Conservation (phyloP, 768 basidiomycete genomes). For the Ephemerocybe angulata region DNA sequence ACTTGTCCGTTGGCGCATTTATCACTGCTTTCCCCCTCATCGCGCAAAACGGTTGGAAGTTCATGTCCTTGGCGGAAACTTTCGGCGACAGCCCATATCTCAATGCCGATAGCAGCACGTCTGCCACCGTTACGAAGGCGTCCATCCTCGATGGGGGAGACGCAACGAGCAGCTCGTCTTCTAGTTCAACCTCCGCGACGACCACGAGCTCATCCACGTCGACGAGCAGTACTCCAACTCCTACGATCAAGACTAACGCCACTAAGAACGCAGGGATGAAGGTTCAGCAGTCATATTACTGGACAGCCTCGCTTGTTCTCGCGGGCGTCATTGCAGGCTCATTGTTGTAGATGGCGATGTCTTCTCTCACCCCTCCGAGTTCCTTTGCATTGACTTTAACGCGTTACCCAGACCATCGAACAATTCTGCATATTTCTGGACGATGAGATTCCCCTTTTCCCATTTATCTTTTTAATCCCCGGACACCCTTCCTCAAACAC, state of each 20-base stretch:
- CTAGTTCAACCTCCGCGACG: background rate
- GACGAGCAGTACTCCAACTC: background rate
- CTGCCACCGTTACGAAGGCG: slow-evolving; percentile 26
- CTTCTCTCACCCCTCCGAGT: no score
- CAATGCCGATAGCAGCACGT: slow-evolving; percentile 38
- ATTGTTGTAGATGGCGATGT: background rate
- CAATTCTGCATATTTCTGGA: no score
- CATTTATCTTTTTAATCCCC: no score
- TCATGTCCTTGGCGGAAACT: slow-evolving; percentile 50
- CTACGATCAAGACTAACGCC: background rate
- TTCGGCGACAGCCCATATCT: slow-evolving; percentile 42
- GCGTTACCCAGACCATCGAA: background rate
- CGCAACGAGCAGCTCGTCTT: background rate
- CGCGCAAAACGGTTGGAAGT: slow-evolving; percentile 66
- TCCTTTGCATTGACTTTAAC: background rate
- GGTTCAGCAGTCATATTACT: background rate
- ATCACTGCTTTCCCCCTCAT: slow-evolving; percentile 62
- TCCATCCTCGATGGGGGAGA: background rate
- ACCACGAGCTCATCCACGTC: background rate
- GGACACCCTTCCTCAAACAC: no score
- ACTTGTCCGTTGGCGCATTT: slow-evolving; percentile 61
- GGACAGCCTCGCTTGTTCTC: background rate
- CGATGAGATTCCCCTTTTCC: no score
- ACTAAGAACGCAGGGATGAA: background rate
- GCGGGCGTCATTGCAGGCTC: background rate